phyloP scores from a whole-genome alignment of 441 rosid species.

The Pelargonium australe region DNA sequence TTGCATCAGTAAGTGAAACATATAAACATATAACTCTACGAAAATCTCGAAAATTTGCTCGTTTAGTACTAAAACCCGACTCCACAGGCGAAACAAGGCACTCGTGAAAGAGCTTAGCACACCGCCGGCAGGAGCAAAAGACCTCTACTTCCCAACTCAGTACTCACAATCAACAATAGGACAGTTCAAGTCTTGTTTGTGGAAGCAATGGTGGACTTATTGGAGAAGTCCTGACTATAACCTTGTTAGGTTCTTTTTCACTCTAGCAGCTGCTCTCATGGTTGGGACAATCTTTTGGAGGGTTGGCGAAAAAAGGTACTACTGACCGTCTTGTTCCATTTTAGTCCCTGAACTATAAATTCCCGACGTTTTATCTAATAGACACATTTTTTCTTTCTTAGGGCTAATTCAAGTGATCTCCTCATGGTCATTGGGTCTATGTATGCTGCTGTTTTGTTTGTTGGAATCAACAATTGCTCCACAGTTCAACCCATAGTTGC shows the following conservation, averaged over 20 bases:
- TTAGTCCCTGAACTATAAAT: too few species aligned
- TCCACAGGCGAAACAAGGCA: conserved; percentile 61
- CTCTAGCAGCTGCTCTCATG: conserved; percentile 54
- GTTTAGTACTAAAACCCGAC: not conserved
- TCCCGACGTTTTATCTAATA: not conserved
- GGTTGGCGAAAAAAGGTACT: conserved; percentile 57
- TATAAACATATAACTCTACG: not conserved
- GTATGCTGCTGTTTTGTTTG: conserved; percentile 63
- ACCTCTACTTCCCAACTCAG: conserved; percentile 51
- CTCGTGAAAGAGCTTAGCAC: conserved; percentile 60
- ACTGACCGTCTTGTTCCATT: too few species aligned
- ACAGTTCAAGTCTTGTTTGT: conserved; percentile 78
- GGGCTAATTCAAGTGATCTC: conserved; percentile 32
- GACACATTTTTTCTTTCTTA: not conserved
- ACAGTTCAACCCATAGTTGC: conserved; percentile 81
- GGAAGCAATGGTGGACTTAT: conserved; percentile 92
- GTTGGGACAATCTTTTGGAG: conserved; percentile 71
- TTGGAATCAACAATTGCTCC: conserved; percentile 66
- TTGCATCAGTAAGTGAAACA: conserved; percentile 45
- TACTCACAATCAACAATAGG: conserved; percentile 62
- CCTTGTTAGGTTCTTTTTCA: conserved; percentile 64
- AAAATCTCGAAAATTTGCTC: not conserved
- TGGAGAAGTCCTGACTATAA: conserved; percentile 98
- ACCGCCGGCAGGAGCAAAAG: conserved; percentile 55
- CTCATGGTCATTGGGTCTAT: conserved; percentile 75